These are phyloP conservation scores for Amniculicola lignicola DNA, from an alignment of 495 filamentous ascomycete genomes.

Conservation along the genomic window DNA sequence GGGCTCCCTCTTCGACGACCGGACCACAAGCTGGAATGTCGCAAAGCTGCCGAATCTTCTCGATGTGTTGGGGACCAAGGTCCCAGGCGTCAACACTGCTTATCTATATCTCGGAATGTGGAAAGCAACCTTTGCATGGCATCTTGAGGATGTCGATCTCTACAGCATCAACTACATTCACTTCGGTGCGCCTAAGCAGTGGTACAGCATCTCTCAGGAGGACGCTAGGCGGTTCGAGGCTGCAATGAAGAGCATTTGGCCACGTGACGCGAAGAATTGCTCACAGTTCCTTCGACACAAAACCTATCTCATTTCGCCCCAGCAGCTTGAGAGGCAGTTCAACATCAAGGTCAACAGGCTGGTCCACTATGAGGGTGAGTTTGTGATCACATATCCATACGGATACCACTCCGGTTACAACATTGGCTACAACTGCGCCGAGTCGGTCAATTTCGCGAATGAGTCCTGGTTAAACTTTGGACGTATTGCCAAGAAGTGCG, in stretches of 20 bases:
- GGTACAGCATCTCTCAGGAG: slow-evolving; percentile 97
- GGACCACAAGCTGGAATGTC: slow-evolving; percentile 84
- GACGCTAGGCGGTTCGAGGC: slow-evolving; percentile 93
- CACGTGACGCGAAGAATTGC: slow-evolving; percentile 93
- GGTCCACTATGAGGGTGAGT: slow-evolving; percentile 96
- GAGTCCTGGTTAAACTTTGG: slow-evolving; percentile 92
- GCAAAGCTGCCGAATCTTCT: slow-evolving; percentile 90
- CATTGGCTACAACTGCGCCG: slow-evolving; percentile 96
- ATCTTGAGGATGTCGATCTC: slow-evolving; percentile 95
- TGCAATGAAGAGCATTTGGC: slow-evolving; percentile 94
- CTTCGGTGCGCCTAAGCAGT: slow-evolving; percentile 97
- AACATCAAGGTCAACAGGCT: slow-evolving; percentile 93
- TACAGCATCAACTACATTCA: slow-evolving; percentile 99
- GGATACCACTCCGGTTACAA: slow-evolving; percentile 99
- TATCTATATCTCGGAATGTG: slow-evolving; percentile 99
- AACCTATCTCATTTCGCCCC: slow-evolving; percentile 94
- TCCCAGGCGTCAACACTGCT: slow-evolving; percentile 97
- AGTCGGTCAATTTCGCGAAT: slow-evolving; percentile 97
- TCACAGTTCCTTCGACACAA: slow-evolving; percentile 97
- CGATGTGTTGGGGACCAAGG: slow-evolving; percentile 89
- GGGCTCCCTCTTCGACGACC: slow-evolving; percentile 90
- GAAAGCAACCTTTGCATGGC: slow-evolving; percentile 99
- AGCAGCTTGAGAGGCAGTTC: slow-evolving; percentile 76
- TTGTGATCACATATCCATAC: slow-evolving; percentile 97
- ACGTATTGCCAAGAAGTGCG: slow-evolving; percentile 94